Evolutionary conservation across 108 stramenopile species (phyloP).

Genomic region (Stephanodiscus triporus): DNA sequence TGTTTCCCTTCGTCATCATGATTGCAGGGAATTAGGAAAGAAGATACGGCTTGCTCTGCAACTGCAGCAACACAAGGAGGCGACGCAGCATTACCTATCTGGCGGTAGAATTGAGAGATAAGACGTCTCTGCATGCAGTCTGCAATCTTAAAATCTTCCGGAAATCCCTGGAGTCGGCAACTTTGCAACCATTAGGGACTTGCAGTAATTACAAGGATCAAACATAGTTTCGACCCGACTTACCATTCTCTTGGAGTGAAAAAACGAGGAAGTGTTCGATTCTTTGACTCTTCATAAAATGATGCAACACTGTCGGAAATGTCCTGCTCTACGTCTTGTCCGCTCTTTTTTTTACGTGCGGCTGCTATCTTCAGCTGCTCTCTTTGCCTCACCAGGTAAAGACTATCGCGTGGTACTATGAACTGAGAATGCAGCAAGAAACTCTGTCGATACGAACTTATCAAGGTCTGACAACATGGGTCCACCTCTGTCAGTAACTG

Average conservation of each 20-base stretch:
- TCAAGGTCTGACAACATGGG: slow-evolving; percentile 25
- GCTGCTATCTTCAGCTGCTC: slow-evolving; percentile 7
- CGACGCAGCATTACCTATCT: slow-evolving; percentile 35
- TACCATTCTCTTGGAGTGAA: slow-evolving; percentile 40
- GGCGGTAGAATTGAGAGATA: slow-evolving; percentile 25
- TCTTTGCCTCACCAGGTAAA: slow-evolving; percentile 1
- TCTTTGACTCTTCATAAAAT: neutral
- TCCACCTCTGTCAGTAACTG: slow-evolving; percentile 28
- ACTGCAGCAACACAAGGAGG: slow-evolving; percentile 31
- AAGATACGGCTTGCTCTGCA: slow-evolving; percentile 13
- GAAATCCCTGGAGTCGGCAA: slow-evolving; percentile 46
- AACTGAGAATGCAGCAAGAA: slow-evolving; percentile 36
- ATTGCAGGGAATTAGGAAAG: neutral
- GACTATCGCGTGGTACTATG: slow-evolving; percentile 19
- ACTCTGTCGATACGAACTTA: slow-evolving; percentile 31
- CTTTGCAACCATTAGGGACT: neutral
- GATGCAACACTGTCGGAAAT: neutral
- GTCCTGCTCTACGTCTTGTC: neutral
- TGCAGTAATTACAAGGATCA: neutral
- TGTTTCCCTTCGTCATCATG: neutral
- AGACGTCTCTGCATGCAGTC: slow-evolving; percentile 5
- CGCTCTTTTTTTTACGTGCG: neutral
- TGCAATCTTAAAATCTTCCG: slow-evolving; percentile 20
- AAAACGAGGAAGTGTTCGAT: slow-evolving; percentile 26
- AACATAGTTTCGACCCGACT: neutral